These are phyloP conservation scores for Prinsepia uniflora DNA, from an alignment of 306 rosid genomes.

Conservation along the genomic window DNA sequence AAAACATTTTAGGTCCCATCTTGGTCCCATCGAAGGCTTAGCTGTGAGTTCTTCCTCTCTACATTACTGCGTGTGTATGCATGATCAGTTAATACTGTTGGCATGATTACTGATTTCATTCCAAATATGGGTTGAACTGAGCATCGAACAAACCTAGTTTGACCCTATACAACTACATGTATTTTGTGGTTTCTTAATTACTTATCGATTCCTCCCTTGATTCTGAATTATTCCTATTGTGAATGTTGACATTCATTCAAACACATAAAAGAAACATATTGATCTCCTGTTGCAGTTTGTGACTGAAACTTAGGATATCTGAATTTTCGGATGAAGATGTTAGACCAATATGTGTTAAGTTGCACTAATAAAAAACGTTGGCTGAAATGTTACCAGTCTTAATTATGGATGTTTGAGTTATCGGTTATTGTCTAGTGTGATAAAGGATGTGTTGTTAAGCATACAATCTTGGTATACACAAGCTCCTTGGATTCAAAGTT, in stretches of 20 bases:
- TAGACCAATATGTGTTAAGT: background rate
- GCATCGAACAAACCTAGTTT: background rate
- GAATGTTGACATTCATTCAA: background rate
- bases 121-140: slow-evolving; percentile 11
- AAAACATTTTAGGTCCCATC: slow-evolving; percentile 92
- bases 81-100: slow-evolving; percentile 10
- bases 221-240: background rate
- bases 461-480: background rate
- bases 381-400: background rate
- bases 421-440: background rate
- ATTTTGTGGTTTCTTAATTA: background rate
- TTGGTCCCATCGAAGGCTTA: slow-evolving; percentile 94
- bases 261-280: background rate
- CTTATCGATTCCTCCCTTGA: background rate
- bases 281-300: background rate
- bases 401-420: background rate
- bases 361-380: background rate
- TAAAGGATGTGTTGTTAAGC: background rate
- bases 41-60: slow-evolving; percentile 58
- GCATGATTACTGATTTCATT: slow-evolving; percentile 17
- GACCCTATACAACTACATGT: background rate
- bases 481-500: background rate
- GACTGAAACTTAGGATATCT: background rate
- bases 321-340: background rate
- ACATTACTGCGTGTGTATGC: slow-evolving; percentile 9